A percentile compares a stretch with the other conserved stretches of the same genome.
Evolutionary conservation across 495 filamentous ascomycete species (phyloP).

Genomic region (Neurospora sp.): DNA sequence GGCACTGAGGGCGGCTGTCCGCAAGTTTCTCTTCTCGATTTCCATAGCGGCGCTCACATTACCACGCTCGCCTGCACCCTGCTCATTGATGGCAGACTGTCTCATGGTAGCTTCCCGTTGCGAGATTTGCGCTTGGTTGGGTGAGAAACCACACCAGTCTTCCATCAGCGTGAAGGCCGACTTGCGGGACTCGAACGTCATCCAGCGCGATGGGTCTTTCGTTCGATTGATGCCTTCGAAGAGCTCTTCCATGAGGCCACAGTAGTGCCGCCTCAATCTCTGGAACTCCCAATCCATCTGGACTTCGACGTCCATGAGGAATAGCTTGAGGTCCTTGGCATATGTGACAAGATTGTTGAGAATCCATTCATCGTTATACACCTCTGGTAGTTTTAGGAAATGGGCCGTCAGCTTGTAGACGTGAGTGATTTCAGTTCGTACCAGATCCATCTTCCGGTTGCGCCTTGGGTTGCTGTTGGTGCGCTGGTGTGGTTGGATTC

Average conservation of each 20-base stretch:
- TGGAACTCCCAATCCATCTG: slow-evolving; percentile 97
- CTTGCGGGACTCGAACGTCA: slow-evolving; percentile 89
- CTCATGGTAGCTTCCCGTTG: slow-evolving; percentile 82
- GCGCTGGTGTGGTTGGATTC: slow-evolving; percentile 58
- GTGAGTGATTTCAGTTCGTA: slow-evolving; percentile 90
- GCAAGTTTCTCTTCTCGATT: slow-evolving; percentile 87
- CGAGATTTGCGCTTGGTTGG: slow-evolving; percentile 73
- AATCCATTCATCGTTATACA: slow-evolving; percentile 87
- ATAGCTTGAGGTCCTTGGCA: slow-evolving; percentile 83
- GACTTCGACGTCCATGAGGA: slow-evolving; percentile 84
- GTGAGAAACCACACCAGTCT: slow-evolving; percentile 96
- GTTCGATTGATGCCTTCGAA: slow-evolving; percentile 87
- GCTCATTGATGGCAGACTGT: slow-evolving; percentile 60
- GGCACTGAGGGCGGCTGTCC: slow-evolving; percentile 81
- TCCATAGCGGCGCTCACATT: slow-evolving; percentile 82
- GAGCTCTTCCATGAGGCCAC: slow-evolving; percentile 82
- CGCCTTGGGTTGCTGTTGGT: slow-evolving; percentile 64
- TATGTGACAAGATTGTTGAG: slow-evolving; percentile 82
- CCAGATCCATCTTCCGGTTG: slow-evolving; percentile 68
- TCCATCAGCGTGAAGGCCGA: slow-evolving; percentile 95
- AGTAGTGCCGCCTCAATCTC: slow-evolving; percentile 82
- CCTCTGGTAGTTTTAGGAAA: slow-evolving; percentile 68
- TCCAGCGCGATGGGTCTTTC: slow-evolving; percentile 77
- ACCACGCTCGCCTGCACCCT: slow-evolving; percentile 53
- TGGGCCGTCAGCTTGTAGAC: slow-evolving; percentile 91